phyloP scores from a whole-genome alignment of 2,329 filamentous ascomycete genomes.

The Amauroascus niger region DNA sequence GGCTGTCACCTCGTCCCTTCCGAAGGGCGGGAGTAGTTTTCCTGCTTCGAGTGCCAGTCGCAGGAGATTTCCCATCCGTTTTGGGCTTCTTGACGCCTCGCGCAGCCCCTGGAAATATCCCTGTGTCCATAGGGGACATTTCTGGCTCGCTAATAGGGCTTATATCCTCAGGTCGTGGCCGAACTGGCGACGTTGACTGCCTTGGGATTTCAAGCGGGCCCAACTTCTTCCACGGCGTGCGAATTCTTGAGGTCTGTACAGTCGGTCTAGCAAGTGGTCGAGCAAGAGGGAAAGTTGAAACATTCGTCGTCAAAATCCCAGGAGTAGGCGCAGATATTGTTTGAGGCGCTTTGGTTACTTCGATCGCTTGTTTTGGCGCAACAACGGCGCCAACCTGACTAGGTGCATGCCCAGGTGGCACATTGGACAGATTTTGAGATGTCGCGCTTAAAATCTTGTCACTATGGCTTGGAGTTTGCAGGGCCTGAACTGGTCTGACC shows the following conservation, averaged over 20 bases:
- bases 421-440: background rate
- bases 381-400: constrained; percentile 5
- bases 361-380: background rate
- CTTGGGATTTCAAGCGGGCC: constrained; percentile 25
- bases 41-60: constrained; percentile 17
- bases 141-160: constrained; percentile 39
- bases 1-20: constrained; percentile 10
- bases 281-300: constrained; percentile 16
- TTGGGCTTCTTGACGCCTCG: background rate
- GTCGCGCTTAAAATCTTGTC: background rate
- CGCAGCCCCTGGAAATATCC: background rate
- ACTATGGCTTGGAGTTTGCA: background rate
- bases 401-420: background rate
- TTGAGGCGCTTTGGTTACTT: background rate
- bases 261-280: constrained; percentile 27
- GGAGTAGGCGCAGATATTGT: background rate
- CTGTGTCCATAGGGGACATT: constrained; percentile 25
- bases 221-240: constrained; percentile 38
- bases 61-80: background rate
- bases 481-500: background rate
- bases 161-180: constrained; percentile 36
- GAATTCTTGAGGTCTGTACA: constrained; percentile 33
- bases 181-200: constrained; percentile 33
- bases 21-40: constrained; percentile 9
- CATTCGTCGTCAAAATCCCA: background rate